phyloP scores from a whole-genome alignment of 73 alveolate species.

The Diophrys sp. region DNA sequence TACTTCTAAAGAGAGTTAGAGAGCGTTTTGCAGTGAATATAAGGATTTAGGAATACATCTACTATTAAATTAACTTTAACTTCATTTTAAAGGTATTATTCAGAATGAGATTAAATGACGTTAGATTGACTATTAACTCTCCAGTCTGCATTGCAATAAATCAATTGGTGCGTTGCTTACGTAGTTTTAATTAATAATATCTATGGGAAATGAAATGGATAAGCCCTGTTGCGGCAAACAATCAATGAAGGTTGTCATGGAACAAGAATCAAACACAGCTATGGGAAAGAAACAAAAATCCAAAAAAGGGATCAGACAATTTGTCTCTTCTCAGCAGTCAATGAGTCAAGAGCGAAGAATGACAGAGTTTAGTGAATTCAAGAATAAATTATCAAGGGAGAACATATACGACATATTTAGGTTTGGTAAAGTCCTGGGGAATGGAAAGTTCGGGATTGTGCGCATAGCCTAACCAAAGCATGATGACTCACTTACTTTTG shows the following conservation, averaged over 20 bases:
- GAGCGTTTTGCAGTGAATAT: no score
- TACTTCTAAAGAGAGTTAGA: no score
- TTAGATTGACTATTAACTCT: no score
- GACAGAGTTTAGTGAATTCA: neutral
- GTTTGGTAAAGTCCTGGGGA: constrained; percentile 38
- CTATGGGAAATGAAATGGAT: neutral
- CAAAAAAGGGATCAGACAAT: neutral
- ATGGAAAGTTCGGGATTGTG: constrained; percentile 56
- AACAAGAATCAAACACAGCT: neutral
- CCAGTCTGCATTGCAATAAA: no score
- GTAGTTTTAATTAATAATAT: no score
- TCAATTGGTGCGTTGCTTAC: no score
- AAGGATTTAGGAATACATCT: no score
- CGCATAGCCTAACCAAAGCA: constrained; percentile 31
- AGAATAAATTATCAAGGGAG: constrained; percentile 16
- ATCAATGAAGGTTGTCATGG: neutral
- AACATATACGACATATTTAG: constrained; percentile 24
- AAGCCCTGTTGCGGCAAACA: neutral
- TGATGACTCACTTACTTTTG: constrained; percentile 13
- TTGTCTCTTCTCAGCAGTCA: neutral
- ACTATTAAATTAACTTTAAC: no score
- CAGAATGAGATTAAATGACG: no score
- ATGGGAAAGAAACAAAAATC: neutral
- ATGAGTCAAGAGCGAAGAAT: neutral
- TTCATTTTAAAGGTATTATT: no score